A percentile compares a stretch with the other conserved stretches of the same genome.
Conservation (phyloP, 164 flowering plant genomes). For the Platanus orientalis region DNA sequence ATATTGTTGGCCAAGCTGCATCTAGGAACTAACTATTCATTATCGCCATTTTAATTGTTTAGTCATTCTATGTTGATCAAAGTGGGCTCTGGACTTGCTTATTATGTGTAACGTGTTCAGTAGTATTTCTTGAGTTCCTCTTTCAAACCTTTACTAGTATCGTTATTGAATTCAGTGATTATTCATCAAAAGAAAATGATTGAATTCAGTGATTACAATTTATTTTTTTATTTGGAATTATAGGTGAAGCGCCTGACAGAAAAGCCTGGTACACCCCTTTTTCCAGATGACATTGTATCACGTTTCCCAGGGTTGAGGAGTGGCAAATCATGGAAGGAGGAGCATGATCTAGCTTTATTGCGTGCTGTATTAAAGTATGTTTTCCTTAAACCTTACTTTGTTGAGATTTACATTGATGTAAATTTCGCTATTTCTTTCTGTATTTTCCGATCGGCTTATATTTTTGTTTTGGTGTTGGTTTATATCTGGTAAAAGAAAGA, state of each 20-base stretch:
- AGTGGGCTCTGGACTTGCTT: too few species aligned
- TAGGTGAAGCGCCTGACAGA: slow-evolving; percentile 52
- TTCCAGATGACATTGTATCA: slow-evolving; percentile 50
- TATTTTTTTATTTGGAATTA: slow-evolving; percentile 2
- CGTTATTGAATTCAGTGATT: neutral
- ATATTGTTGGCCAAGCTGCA: too few species aligned
- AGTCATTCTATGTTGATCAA: too few species aligned
- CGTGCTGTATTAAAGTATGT: slow-evolving; percentile 82
- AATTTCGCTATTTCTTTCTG: neutral
- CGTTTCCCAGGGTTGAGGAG: slow-evolving; percentile 63
- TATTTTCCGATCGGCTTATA: neutral
- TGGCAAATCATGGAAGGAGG: slow-evolving; percentile 84
- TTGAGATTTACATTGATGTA: neutral
- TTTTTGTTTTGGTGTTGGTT: neutral
- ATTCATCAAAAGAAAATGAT: too few species aligned
- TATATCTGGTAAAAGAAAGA: too few species aligned
- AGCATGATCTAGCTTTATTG: slow-evolving; percentile 63
- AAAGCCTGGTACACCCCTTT: slow-evolving; percentile 46
- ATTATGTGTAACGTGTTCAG: neutral
- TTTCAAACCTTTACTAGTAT: neutral
- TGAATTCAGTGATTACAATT: neutral
- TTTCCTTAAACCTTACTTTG: neutral
- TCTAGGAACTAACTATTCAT: too few species aligned
- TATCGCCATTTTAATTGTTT: too few species aligned
- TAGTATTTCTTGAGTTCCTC: neutral